Evolutionary conservation across 352 stramenopile species (phyloP).

Genomic region (Thalassiosira delicatula): DNA sequence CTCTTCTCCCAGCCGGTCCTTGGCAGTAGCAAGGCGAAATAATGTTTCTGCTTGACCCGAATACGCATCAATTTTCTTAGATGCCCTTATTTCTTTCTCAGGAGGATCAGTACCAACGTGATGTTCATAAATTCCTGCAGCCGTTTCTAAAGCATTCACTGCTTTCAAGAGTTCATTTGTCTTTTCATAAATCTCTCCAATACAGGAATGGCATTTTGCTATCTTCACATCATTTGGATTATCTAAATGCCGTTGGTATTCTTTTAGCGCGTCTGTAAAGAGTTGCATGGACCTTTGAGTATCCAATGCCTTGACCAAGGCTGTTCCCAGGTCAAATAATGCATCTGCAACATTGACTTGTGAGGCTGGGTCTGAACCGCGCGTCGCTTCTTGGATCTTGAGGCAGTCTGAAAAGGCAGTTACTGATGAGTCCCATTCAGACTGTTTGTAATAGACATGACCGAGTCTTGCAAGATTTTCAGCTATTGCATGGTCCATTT

Average conservation of each 20-base stretch:
- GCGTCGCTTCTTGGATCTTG: constrained; percentile 59
- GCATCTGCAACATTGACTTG: constrained; percentile 67
- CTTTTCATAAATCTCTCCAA: constrained; percentile 70
- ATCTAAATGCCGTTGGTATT: constrained; percentile 67
- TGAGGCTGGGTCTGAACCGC: constrained; percentile 41
- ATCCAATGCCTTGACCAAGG: constrained; percentile 60
- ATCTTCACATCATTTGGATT: constrained; percentile 68
- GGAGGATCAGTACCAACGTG: constrained; percentile 59
- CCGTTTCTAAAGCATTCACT: constrained; percentile 54
- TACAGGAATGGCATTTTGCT: constrained; percentile 65
- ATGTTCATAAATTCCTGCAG: constrained; percentile 62
- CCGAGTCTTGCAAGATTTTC: constrained; percentile 60
- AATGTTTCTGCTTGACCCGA: constrained; percentile 68
- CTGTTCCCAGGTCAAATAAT: constrained; percentile 67
- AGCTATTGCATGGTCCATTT: constrained; percentile 61
- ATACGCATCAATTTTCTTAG: constrained; percentile 61
- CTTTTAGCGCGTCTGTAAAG: constrained; percentile 72
- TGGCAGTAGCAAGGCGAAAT: constrained; percentile 62
- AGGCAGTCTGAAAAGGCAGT: constrained; percentile 66
- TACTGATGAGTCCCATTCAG: constrained; percentile 56
- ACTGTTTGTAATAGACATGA: constrained; percentile 64
- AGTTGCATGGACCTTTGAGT: constrained; percentile 66
- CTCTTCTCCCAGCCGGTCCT: constrained; percentile 66
- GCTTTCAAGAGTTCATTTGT: constrained; percentile 65
- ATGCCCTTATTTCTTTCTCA: constrained; percentile 65